A percentile compares a stretch with the other conserved stretches of the same genome.
phyloP scores from a whole-genome alignment of 306 rosid species.

The Begonia fuchsioides region DNA sequence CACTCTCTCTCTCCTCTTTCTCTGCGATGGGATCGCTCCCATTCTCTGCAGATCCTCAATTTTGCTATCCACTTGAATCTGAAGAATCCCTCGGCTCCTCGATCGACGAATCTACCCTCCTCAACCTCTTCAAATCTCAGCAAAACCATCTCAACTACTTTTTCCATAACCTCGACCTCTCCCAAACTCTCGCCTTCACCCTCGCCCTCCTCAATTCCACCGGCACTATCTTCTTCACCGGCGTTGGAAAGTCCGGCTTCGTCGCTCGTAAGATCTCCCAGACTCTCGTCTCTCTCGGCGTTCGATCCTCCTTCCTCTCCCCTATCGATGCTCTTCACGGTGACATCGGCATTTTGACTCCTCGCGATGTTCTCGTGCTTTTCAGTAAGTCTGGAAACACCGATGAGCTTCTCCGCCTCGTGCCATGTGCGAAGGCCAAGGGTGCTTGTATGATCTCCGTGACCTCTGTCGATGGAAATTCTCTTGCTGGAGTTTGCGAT shows the following conservation, averaged over 20 bases:
- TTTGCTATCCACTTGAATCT: not conserved
- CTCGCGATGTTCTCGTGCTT: constrained; percentile 54
- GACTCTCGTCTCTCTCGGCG: constrained; percentile 81
- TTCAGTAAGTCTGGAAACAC: constrained; percentile 86
- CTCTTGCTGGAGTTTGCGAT: constrained; percentile 47
- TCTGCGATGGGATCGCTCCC: constrained; percentile 34
- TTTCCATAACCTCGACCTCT: constrained; percentile 56
- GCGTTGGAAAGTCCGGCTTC: constrained; percentile 94
- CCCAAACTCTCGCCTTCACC: constrained; percentile 79
- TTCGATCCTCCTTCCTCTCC: constrained; percentile 70
- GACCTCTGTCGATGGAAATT: constrained; percentile 48
- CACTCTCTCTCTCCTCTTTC: too few relatives aligned
- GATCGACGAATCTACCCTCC: constrained; percentile 48
- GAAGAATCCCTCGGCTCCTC: constrained; percentile 8
- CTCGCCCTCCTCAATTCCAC: constrained; percentile 43
- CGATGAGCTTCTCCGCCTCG: constrained; percentile 78
- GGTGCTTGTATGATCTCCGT: constrained; percentile 54
- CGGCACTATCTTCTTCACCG: constrained; percentile 85
- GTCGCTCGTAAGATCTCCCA: constrained; percentile 94
- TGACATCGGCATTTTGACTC: constrained; percentile 65
- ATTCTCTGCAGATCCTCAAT: constrained; percentile 4
- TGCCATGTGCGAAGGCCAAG: constrained; percentile 75
- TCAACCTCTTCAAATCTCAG: constrained; percentile 63
- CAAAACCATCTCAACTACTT: constrained; percentile 89
- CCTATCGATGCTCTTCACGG: constrained; percentile 96